Base-by-base conservation (phyloP, 257 asterid genomes). In the Marsdenia floribunda region DNA sequence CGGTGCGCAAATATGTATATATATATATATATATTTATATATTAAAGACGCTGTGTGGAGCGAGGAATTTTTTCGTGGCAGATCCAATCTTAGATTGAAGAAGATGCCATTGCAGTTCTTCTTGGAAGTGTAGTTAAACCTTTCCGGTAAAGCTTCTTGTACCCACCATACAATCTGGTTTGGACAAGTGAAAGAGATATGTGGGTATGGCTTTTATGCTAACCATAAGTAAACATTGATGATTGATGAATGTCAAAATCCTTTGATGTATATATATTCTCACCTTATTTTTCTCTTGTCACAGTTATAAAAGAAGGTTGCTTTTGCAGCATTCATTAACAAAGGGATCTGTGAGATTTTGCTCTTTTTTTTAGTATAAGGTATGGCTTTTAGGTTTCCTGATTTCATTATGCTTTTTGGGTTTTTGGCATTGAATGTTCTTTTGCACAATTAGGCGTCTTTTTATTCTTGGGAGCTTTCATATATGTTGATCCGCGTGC, bases 101-200 rank as follows among this genome's bases (percentile, higher is more conserved):
- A 60, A 60, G 52, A 79, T 76, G 77, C 70, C 73, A 71, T 70
- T 44, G 71, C 68, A 33, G 38, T 9, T 46, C 76, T 69, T 78
- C 40, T 78, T 54, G 91, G 85, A 64, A 88, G 85, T 75, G 68
- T 73, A 86, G 37, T 84, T 81, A 70, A 68, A 86, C 88, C 93
- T 81, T 70, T 80, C 46, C 15, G 50, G 70, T 76, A 76, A 82
- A 81, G 73, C 71, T 59, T 78, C 87, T 72, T 72, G 52, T 73
- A 83, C 83, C 91, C 82, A 77, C 88, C 85, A 26, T 35, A 24
- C 16, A 19, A 33, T 35, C 12, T 29, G 5, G 8, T 57, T 42
- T 59, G 26, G 9, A 9, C 49, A 63, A 33, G 60, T 37, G 26
- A 12, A 29, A 18, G 18, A 18, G 9, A 26, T 64, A 29, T 2